phyloP scores from a whole-genome alignment of 345 rosid species.

The Arabidopsis thaliana region TAIR10.1 NC_003076.8:21064501-21065000 shows the following conservation, averaged over 20 bases:
- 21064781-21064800: conserved; percentile 5
- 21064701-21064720: neutral
- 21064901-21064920: conserved; percentile 12
- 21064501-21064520: conserved; percentile 38
- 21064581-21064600: neutral
- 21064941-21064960: conserved; percentile 92
- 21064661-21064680: conserved; percentile 1
- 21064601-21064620: neutral
- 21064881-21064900: neutral
- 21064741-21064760: conserved; percentile 18
- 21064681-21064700: conserved; percentile 1
- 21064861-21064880: neutral
- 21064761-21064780: neutral
- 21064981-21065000: conserved; percentile 99
- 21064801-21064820: neutral
- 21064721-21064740: neutral
- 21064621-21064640: neutral
- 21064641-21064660: neutral
- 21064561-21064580: neutral
- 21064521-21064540: conserved; percentile 6
- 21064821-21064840: conserved; percentile 10
- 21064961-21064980: conserved; percentile 96
- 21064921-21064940: conserved; percentile 5
- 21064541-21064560: conserved; percentile 4
- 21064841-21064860: neutral